A percentile compares a stretch with the other conserved stretches of the same genome.
These are phyloP conservation scores for Chlorella sp. DNA, from an alignment of 139 green algal genomes.

Conservation along the genomic window DNA sequence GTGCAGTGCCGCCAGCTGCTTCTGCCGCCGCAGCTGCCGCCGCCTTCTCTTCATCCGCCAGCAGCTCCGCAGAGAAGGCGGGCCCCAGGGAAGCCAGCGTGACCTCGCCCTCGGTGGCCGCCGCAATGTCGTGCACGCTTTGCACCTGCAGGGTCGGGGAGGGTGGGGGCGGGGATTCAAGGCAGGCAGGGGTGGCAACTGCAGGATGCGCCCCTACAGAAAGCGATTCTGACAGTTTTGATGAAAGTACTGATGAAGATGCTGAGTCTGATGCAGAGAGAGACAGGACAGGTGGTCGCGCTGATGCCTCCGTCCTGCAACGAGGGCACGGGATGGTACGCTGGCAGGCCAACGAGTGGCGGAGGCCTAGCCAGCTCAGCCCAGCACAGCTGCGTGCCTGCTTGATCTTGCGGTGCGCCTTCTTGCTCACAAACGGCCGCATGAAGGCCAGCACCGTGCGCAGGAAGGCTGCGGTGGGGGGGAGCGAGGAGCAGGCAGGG, in stretches of 20 bases:
- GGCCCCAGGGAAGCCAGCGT: constrained; percentile 67
- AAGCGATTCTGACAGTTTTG: no score
- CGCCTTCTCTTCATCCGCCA: background rate
- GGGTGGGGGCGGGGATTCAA: background rate
- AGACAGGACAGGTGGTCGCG: no score
- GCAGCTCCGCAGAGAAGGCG: constrained; percentile 47
- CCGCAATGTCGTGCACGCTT: constrained; percentile 60
- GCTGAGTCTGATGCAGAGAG: no score
- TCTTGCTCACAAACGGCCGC: constrained; percentile 73
- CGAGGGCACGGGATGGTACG: no score
- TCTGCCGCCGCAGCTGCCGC: background rate
- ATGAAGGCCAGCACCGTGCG: constrained; percentile 67
- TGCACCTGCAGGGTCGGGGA: constrained; percentile 53
- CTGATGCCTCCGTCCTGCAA: no score
- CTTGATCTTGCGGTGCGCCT: constrained; percentile 75
- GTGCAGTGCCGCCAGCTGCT: background rate
- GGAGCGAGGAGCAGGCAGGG: no score
- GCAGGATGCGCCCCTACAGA: no score
- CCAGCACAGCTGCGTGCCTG: constrained; percentile 45
- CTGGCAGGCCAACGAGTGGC: no score
- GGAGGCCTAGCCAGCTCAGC: no score
- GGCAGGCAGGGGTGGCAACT: no score
- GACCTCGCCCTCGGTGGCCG: constrained; percentile 71
- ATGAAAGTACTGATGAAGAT: no score
- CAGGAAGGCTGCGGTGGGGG: constrained; percentile 44